phyloP scores from a whole-genome alignment of 306 rosid genomes.

The Datisca glomerata region DNA sequence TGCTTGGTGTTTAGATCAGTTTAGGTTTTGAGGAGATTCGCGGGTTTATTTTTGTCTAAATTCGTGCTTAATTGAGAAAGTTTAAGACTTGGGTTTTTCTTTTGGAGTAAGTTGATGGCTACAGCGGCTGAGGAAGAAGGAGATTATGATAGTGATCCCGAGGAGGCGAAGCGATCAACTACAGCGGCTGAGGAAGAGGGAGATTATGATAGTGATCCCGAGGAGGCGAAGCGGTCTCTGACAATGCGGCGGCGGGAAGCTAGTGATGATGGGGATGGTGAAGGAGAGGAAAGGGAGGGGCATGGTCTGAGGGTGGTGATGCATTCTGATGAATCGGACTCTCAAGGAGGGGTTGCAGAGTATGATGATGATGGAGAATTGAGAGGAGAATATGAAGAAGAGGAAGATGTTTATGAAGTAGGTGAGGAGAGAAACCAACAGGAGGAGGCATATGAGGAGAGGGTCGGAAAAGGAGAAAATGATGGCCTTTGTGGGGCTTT shows the following conservation, averaged over 20 bases:
- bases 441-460: conserved; percentile 25
- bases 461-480: conserved; percentile 12
- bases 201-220: conserved; percentile 90
- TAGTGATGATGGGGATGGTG: conserved; percentile 80
- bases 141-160: conserved; percentile 91
- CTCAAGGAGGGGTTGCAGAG: conserved; percentile 79
- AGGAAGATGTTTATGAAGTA: conserved; percentile 24
- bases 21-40: no score
- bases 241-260: conserved; percentile 83
- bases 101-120: conserved; percentile 46
- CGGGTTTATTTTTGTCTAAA: no score
- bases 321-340: conserved; percentile 64
- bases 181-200: conserved; percentile 47
- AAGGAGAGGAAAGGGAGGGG: conserved; percentile 31
- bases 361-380: conserved; percentile 60
- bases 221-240: conserved; percentile 52
- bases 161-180: conserved; percentile 56
- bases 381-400: conserved; percentile 36
- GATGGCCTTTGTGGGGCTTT: conserved; percentile 22
- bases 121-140: conserved; percentile 48
- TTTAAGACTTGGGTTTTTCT: neutral
- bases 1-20: no score
- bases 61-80: no score
- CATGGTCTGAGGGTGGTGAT: conserved; percentile 29
- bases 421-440: conserved; percentile 17